Percentiles rank a stretch among this genome's conserved stretches.
These are phyloP conservation scores for Pleurostoma richardsiae DNA, from an alignment of 2,329 filamentous ascomycete species.

Conservation along the genomic window DNA sequence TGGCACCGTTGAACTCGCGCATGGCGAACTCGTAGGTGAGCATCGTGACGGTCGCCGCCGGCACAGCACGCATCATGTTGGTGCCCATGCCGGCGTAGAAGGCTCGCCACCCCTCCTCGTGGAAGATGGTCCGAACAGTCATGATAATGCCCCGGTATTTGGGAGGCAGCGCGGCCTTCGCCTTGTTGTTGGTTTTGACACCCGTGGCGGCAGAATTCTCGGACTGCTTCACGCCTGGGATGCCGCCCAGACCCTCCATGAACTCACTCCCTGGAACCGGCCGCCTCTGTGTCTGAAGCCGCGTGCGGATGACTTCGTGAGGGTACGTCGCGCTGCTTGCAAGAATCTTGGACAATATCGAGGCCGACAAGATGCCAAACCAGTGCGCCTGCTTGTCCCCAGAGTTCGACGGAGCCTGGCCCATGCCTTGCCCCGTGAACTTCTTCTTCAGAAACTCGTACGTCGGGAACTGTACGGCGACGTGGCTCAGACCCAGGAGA, in stretches of 20 bases:
- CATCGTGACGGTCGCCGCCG: constrained; percentile 95
- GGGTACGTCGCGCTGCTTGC: constrained; percentile 95
- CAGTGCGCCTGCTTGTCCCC: constrained; percentile 64
- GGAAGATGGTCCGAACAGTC: constrained; percentile 79
- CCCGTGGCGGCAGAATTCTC: constrained; percentile 35
- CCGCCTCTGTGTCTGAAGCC: constrained; percentile 88
- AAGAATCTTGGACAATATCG: constrained; percentile 88
- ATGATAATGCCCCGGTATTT: constrained; percentile 75
- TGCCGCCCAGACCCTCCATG: constrained; percentile 43
- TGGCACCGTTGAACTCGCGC: constrained; percentile 43
- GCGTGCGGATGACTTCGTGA: constrained; percentile 90
- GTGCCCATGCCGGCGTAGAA: constrained; percentile 98
- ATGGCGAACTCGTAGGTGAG: constrained; percentile 85
- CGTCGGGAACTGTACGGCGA: constrained; percentile 93
- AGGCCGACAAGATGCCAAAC: constrained; percentile 79
- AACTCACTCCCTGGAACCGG: constrained; percentile 52
- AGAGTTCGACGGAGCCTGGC: constrained; percentile 52
- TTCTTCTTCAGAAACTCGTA: constrained; percentile 90
- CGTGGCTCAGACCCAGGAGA: constrained; percentile 85
- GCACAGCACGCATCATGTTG: constrained; percentile 94
- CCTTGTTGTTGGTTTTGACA: constrained; percentile 17
- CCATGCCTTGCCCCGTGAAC: constrained; percentile 89
- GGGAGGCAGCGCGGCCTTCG: constrained; percentile 9
- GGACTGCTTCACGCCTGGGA: constrained; percentile 30
- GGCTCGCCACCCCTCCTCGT: constrained; percentile 90